phyloP scores from a whole-genome alignment of 768 basidiomycete genomes.

The Kwoniella sp. region DNA sequence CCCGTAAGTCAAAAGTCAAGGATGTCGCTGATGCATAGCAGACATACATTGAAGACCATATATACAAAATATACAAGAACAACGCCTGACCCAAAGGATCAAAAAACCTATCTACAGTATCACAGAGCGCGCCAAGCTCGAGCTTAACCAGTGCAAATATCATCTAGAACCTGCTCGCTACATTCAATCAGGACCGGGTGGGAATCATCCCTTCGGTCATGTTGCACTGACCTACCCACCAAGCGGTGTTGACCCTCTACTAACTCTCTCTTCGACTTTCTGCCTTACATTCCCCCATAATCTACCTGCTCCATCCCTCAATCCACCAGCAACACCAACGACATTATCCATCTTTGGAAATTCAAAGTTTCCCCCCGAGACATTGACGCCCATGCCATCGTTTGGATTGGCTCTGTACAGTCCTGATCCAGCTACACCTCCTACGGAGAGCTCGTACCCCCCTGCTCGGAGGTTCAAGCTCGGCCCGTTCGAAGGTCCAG shows the following conservation, averaged over 20 bases:
- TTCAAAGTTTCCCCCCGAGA: constrained; percentile 47
- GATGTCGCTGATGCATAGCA: too few species aligned
- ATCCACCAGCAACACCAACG: constrained; percentile 66
- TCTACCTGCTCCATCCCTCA: constrained; percentile 83
- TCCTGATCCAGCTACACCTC: constrained; percentile 78
- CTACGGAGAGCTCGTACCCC: constrained; percentile 88
- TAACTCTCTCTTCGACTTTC: constrained; percentile 62
- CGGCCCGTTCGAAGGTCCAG: constrained; percentile 1
- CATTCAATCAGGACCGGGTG: too few species aligned
- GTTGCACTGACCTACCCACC: too few species aligned
- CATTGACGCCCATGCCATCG: constrained; percentile 22
- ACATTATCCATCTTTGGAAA: constrained; percentile 40
- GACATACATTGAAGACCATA: too few species aligned
- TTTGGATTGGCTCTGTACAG: constrained; percentile 75
- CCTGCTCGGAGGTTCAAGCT: constrained; percentile 81
- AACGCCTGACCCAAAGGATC: too few species aligned
- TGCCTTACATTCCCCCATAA: constrained; percentile 87
- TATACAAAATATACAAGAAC: too few species aligned
- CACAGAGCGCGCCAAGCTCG: too few species aligned
- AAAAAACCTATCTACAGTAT: too few species aligned
- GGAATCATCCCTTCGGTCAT: too few species aligned
- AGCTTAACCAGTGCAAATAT: too few species aligned
- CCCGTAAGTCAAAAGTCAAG: too few species aligned
- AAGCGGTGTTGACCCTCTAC: constrained; percentile 48
- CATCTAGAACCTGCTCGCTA: too few species aligned